These are phyloP conservation scores for Ophiostoma sp. DNA, from an alignment of 2,329 filamentous ascomycete genomes.

Conservation along the genomic window DNA sequence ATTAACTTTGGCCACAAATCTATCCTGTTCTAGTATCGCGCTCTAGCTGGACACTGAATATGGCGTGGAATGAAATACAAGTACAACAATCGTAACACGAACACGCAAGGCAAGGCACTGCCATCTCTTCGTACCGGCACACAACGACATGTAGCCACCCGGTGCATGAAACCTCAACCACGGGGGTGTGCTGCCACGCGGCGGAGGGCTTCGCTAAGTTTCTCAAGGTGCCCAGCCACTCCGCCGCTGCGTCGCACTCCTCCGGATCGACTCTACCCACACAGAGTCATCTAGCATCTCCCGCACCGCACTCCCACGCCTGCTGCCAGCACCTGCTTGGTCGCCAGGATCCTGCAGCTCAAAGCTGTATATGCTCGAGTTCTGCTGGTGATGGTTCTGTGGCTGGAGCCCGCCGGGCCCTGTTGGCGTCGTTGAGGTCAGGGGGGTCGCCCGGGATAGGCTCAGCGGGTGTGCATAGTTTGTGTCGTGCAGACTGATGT, in stretches of 20 bases:
- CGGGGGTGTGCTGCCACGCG: not conserved
- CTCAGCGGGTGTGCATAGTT: slow-evolving; percentile 48
- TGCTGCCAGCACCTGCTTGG: slow-evolving; percentile 38
- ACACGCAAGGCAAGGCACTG: not conserved
- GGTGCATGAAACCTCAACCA: not conserved
- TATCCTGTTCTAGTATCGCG: not conserved
- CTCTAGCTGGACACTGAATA: not conserved
- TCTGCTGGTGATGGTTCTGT: slow-evolving; percentile 37
- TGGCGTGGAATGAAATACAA: not conserved
- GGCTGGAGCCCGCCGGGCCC: slow-evolving; percentile 26
- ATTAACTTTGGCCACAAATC: not conserved
- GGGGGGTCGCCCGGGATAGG: slow-evolving; percentile 39
- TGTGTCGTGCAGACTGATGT: slow-evolving; percentile 41
- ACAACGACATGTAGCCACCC: not conserved
- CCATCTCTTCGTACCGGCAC: too few relatives aligned
- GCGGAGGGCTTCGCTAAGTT: too few relatives aligned
- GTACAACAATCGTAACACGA: not conserved
- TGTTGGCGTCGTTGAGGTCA: slow-evolving; percentile 29
- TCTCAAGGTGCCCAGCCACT: slow-evolving; percentile 1
- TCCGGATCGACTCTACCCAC: slow-evolving; percentile 87
- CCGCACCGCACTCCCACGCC: slow-evolving; percentile 65
- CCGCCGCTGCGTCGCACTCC: slow-evolving; percentile 67
- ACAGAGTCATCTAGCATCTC: slow-evolving; percentile 82
- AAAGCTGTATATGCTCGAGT: slow-evolving; percentile 54
- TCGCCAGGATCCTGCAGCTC: slow-evolving; percentile 46